Base-by-base conservation (phyloP, 2,329 filamentous ascomycete species). In the Verticillium isaacii region DNA sequence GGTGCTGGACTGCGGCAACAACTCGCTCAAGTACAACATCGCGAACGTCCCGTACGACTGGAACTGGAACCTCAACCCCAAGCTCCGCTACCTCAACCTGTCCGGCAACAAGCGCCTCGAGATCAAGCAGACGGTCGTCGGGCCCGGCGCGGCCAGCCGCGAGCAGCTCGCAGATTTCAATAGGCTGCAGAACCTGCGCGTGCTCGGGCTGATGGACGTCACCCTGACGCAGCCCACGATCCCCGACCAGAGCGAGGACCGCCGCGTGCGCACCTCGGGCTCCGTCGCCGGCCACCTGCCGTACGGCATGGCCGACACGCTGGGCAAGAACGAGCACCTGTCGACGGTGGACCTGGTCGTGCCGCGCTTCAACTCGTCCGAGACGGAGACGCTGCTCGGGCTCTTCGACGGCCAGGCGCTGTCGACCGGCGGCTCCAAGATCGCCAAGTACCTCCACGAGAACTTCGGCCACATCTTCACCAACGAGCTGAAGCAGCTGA, bases 1-100 rank as follows among this genome's bases (percentile, higher is more conserved):
- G 5, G 90, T 97, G 58, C 82, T 99, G 58, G 95, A 99, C 75
- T 96, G 96, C 65, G 94, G 93, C 64, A 97, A 91, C 81, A 99
- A 99, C 72, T 88, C 86, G 25, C 81, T 99, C 62, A 99, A 98
- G 75, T 99, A 99, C 83, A 99, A 99, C 73, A 96, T 99, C 57
- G 95, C 93, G 34, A 99, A 99, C 71, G 97, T 96, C 82, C 95
- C 94, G 0, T 99, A 99, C 72, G 95, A 99, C 73, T 99, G 95
- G 95, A 99, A 99, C 70, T 99, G 95, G 95, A 98, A 98, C 71
- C 91, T 95, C 82, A 99, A 99, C 70, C 92, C 91, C 57, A 96
- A 97, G 69, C 79, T 99, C 66, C 90, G 93, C 65, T 99, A 96
- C 71, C 88, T 99, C 65, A 99, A 98, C 71, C 82, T 99, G 71